phyloP scores from a whole-genome alignment of 768 basidiomycete genomes.

The Suillus sp. region DNA sequence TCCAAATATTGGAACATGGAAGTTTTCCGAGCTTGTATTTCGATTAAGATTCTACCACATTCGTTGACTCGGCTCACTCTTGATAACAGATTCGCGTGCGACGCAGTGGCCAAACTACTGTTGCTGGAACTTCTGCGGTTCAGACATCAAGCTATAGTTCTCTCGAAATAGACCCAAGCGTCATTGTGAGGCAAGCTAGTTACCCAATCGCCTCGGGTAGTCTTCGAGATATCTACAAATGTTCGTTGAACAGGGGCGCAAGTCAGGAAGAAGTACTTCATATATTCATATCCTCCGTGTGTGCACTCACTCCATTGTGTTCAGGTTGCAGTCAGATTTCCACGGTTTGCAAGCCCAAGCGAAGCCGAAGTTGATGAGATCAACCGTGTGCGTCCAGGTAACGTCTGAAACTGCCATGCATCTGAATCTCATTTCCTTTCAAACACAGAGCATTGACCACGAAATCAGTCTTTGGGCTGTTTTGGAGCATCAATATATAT shows the following conservation, averaged over 20 bases:
- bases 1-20: no score
- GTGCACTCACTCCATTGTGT: neutral
- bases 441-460: slow-evolving; percentile 21
- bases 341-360: slow-evolving; percentile 11
- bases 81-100: no score
- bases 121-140: no score
- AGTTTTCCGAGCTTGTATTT: no score
- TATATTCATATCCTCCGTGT: neutral
- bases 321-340: slow-evolving; percentile 27
- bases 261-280: neutral
- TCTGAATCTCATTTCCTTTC: rapidly evolving
- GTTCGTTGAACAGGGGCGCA: neutral
- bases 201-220: slow-evolving; percentile 6
- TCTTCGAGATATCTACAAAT: slow-evolving; percentile 20
- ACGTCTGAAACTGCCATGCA: rapidly evolving
- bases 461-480: slow-evolving; percentile 27
- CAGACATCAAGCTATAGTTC: no score
- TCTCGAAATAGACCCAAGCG: neutral
- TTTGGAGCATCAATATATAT: slow-evolving; percentile 29
- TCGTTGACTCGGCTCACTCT: no score
- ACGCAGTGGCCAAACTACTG: no score
- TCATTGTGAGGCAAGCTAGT: rapidly evolving
- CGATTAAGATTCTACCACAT: no score
- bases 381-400: neutral
- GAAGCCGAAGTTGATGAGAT: neutral